Conservation (phyloP, 345 rosid species). For the Linum lewisii region DNA sequence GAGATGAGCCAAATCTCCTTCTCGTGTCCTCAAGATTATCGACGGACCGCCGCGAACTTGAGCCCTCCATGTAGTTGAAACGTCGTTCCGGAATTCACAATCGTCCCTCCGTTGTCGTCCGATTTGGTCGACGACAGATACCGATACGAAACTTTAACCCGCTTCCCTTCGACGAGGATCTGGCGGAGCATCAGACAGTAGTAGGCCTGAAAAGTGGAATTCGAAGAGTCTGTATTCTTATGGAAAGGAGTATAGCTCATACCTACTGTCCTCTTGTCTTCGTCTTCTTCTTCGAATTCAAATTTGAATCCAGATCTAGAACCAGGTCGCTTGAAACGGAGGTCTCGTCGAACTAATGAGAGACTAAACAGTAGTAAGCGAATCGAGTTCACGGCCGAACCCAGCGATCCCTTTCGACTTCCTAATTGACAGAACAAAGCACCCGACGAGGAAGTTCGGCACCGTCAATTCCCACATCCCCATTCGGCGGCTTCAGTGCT, state of each 20-base stretch:
- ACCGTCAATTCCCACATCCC: constrained; percentile 33
- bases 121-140: constrained; percentile 36
- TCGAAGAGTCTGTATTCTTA: constrained; percentile 29
- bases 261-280: constrained; percentile 39
- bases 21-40: constrained; percentile 64
- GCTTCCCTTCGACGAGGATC: constrained; percentile 45
- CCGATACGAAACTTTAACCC: constrained; percentile 50
- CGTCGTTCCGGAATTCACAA: constrained; percentile 86
- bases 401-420: constrained; percentile 91
- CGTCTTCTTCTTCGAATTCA: constrained; percentile 27
- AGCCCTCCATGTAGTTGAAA: constrained; percentile 73
- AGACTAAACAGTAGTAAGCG: constrained; percentile 76
- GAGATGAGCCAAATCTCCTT: no score
- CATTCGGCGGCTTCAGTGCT: constrained; percentile 57
- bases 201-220: constrained; percentile 33
- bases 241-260: constrained; percentile 58
- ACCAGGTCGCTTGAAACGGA: constrained; percentile 43
- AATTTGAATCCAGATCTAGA: constrained; percentile 39
- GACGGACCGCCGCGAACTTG: constrained; percentile 49
- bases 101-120: constrained; percentile 71
- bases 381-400: constrained; percentile 62
- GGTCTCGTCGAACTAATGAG: constrained; percentile 60
- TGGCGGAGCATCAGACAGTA: constrained; percentile 56
- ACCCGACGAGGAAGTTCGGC: constrained; percentile 58
- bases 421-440: constrained; percentile 59